Evolutionary conservation across 2,329 filamentous ascomycete genomes (phyloP).

Genomic region (Fonsecaea monophora): DNA sequence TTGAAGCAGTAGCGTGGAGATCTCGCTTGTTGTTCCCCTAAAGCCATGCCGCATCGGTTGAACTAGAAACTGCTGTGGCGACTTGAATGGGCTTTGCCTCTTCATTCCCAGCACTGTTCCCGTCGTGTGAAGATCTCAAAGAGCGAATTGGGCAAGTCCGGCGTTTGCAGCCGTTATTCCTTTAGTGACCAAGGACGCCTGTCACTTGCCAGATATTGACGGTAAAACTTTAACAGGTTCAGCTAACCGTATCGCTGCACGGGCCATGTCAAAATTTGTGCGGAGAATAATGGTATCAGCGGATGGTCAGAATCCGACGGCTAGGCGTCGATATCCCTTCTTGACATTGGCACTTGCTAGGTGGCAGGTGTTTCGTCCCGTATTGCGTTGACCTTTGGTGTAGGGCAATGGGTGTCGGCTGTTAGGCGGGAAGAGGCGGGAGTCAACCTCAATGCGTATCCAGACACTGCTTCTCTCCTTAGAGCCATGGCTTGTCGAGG

Average conservation of each 20-base stretch:
- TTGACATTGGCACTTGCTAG: not conserved
- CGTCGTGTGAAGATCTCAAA: not conserved
- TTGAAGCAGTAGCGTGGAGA: not conserved
- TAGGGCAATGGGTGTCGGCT: not conserved
- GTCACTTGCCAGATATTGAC: not conserved
- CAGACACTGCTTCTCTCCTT: not conserved
- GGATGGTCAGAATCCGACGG: not conserved
- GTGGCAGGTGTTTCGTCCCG: not conserved
- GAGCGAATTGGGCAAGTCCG: not conserved
- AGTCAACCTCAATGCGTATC: not conserved
- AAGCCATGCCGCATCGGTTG: not conserved
- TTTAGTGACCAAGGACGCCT: not conserved
- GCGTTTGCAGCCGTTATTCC: not conserved
- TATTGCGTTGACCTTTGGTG: not conserved
- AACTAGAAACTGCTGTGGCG: not conserved
- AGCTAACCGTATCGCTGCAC: not conserved
- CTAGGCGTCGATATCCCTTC: not conserved
- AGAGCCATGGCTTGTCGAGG: not conserved
- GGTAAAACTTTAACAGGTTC: not conserved
- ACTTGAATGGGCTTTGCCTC: not conserved
- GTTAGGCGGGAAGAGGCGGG: not conserved
- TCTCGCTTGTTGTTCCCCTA: not conserved
- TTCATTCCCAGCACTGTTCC: not conserved
- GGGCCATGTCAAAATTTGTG: slow-evolving; percentile 1
- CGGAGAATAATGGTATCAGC: slow-evolving; percentile 4